Conservation (phyloP, 2,329 filamentous ascomycete genomes). For the Phyllosticta paracitricarpa region DNA sequence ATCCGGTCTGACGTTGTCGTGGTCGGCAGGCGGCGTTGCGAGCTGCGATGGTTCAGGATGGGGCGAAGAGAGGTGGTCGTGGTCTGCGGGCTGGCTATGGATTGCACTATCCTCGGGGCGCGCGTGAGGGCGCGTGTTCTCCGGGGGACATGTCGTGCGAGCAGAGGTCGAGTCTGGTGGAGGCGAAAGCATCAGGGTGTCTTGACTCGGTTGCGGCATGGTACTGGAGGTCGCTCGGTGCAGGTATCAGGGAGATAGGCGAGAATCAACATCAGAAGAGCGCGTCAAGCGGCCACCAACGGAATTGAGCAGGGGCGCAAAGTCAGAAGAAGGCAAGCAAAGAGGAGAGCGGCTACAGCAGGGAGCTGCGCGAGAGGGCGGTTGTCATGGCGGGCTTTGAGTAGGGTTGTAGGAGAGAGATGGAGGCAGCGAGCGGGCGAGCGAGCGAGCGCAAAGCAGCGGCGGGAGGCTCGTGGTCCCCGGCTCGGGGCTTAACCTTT, state of each 20-base stretch:
- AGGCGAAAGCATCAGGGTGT: slow-evolving; percentile 31
- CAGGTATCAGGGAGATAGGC: slow-evolving; percentile 8
- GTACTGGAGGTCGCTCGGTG: slow-evolving; percentile 13
- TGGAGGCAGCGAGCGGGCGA: not conserved
- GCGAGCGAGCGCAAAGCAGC: not conserved
- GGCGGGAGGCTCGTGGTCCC: not conserved
- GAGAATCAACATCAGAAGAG: slow-evolving; percentile 5
- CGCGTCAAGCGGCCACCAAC: not conserved
- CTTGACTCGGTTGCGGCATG: slow-evolving; percentile 43
- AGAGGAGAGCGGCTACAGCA: slow-evolving; percentile 7
- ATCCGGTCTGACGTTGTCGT: slow-evolving; percentile 14
- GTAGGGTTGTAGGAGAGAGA: not conserved
- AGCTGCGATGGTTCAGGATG: slow-evolving; percentile 13
- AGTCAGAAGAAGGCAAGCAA: not conserved
- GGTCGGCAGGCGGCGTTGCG: slow-evolving; percentile 20
- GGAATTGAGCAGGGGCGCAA: slow-evolving; percentile 10
- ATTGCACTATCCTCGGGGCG: slow-evolving; percentile 1
- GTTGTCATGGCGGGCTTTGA: slow-evolving; percentile 3
- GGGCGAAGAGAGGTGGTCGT: slow-evolving; percentile 1
- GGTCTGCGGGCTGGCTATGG: not conserved
- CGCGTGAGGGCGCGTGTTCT: slow-evolving; percentile 24
- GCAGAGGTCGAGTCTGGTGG: slow-evolving; percentile 33
- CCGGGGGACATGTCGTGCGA: slow-evolving; percentile 42
- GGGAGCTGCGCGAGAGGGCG: slow-evolving; percentile 1
- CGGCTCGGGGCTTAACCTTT: not conserved